phyloP scores from a whole-genome alignment of 805 yeast genomes.

The Candida ulmi region DNA sequence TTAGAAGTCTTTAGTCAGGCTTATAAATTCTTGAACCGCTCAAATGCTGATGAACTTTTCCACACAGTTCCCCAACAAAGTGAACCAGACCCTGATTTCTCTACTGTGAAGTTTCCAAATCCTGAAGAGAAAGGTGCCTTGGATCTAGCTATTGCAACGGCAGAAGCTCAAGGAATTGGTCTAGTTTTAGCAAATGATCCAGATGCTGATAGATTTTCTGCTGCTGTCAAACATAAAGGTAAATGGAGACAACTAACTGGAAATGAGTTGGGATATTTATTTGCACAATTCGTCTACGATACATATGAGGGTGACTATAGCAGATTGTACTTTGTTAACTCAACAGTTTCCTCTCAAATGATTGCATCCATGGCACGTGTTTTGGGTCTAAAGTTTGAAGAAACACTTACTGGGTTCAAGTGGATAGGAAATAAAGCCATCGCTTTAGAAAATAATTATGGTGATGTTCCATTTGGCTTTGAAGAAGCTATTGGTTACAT shows the following conservation, averaged over 20 bases:
- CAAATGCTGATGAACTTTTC: slow-evolving; percentile 24
- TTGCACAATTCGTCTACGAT: slow-evolving; percentile 57
- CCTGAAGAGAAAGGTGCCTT: slow-evolving; percentile 96
- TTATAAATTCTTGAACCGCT: slow-evolving; percentile 28
- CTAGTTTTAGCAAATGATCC: slow-evolving; percentile 91
- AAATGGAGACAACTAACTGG: slow-evolving; percentile 83
- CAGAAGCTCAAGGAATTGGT: slow-evolving; percentile 40
- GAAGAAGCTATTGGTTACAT: slow-evolving; percentile 97
- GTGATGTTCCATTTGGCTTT: slow-evolving; percentile 76
- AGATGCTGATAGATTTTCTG: slow-evolving; percentile 92
- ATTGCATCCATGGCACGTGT: slow-evolving; percentile 59
- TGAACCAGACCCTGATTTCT: slow-evolving; percentile 76
- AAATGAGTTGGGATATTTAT: slow-evolving; percentile 81
- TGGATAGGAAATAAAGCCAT: slow-evolving; percentile 94
- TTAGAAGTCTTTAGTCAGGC: slow-evolving; percentile 47
- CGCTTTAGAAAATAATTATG: slow-evolving; percentile 60
- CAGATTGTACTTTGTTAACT: slow-evolving; percentile 59
- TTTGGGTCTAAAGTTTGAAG: slow-evolving; percentile 58
- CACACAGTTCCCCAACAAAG: slow-evolving; percentile 57
- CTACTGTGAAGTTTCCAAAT: slow-evolving; percentile 86
- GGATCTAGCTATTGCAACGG: slow-evolving; percentile 58
- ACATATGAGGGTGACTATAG: slow-evolving; percentile 21
- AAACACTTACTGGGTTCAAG: slow-evolving; percentile 92
- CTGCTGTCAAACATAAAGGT: slow-evolving; percentile 49
- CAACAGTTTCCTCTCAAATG: slow-evolving; percentile 91